Percentiles rank a stretch among this genome's conserved stretches.
Conservation (phyloP, 2,329 filamentous ascomycete genomes). For the Colletotrichum melonis region DNA sequence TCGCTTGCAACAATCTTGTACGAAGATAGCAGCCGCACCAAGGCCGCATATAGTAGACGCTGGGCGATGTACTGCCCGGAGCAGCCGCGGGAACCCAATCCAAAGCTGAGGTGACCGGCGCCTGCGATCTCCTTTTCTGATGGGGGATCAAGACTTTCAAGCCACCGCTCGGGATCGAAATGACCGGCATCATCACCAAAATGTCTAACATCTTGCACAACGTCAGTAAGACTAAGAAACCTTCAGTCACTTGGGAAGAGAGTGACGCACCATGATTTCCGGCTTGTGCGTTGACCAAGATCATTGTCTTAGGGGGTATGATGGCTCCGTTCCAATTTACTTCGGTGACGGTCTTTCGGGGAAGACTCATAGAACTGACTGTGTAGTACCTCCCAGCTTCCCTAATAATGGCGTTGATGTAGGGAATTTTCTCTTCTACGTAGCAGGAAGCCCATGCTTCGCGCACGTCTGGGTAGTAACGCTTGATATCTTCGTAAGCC, state of each 20-base stretch:
- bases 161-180: constrained; percentile 79
- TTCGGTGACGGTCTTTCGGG: constrained; percentile 77
- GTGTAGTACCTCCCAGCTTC: constrained; percentile 83
- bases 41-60: constrained; percentile 71
- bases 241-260: not conserved
- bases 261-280: constrained; percentile 52
- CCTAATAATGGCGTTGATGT: constrained; percentile 82
- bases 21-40: constrained; percentile 67
- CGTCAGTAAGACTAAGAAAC: constrained; percentile 60
- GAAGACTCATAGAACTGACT: constrained; percentile 83
- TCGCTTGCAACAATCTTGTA: constrained; percentile 59
- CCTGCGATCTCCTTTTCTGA: constrained; percentile 61
- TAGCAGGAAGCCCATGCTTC: constrained; percentile 82
- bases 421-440: constrained; percentile 79
- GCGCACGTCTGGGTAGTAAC: constrained; percentile 73
- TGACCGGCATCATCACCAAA: constrained; percentile 66
- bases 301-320: constrained; percentile 81
- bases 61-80: constrained; percentile 72
- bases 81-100: constrained; percentile 73
- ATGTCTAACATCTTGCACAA: constrained; percentile 81
- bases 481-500: constrained; percentile 77
- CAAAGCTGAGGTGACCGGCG: constrained; percentile 72
- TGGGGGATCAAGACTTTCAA: constrained; percentile 45
- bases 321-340: constrained; percentile 74
- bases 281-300: constrained; percentile 67